Evolutionary conservation across 768 basidiomycete genomes (phyloP), one percentile per base, ranked within the genome.

Genomic region (Xerocomellus intermedius): DNA sequence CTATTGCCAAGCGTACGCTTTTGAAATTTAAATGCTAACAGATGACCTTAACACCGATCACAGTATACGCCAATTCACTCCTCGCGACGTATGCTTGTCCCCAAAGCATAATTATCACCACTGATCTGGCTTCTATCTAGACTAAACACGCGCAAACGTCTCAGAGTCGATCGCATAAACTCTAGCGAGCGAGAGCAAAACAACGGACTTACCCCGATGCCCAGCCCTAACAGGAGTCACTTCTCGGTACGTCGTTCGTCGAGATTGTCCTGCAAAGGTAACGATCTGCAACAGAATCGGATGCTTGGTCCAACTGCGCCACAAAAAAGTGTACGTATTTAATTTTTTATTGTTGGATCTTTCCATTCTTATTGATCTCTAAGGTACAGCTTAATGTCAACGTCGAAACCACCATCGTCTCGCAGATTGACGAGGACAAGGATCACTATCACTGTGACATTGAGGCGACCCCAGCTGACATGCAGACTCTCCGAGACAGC

Each of bases 21-120:
- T 39, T 12, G 2, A 30, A n/a, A 28, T 35, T n/a, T 12, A 0
- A 7, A 3, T 22, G 30, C 19, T 32, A 6, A 24, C 12, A 26
- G 7, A 9, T 33, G 7, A 5, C 1, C 26, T 58, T 6, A 56
- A 38, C 2, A 4, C 16, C 17, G 9, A 16, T 32, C 5, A 8
- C 8, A 71, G 70, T 71, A 47, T 71, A 71, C 9, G 70, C 70
- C 1, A 71, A 71, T 48, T 71, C 72, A 9, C 60, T 71, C 5
- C 70, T 71, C 4, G 70, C 72, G 7, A 73, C 70, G 72, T 71
- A 39, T 8, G 70, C 22, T 21, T n/a, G 14, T 48, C 13, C 12
- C 8, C 24, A 10, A 48, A 24, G 8, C 28, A 44, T 8, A 10
- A 14, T 19, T 41, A 14, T 35, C 13, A 8, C 3, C 6, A 1